Evolutionary conservation across 345 rosid species (phyloP), one percentile per base, ranked within the genome.

Genomic region (Dimocarpus longan): DNA sequence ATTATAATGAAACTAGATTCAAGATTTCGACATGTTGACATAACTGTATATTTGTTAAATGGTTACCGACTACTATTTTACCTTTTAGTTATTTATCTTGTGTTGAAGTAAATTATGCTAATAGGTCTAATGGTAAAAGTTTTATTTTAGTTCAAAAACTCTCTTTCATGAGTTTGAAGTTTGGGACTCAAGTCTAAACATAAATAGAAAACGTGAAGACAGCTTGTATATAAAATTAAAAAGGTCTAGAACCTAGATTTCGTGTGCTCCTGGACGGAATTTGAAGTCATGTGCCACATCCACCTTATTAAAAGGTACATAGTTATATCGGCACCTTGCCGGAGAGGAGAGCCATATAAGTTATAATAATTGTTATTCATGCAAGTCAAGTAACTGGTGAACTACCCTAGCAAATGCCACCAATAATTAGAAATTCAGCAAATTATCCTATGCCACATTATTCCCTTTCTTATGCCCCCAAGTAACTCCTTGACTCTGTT

Each of bases 381-480:
- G 54, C 66, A 79, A 79, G 71, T 80, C 80, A 72, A 80, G 13
- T 26, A 68, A 70, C 76, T 10, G 91, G 44, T 84, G 84, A 88
- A 46, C 91, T 22, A 83, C 85, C 82, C 24, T 65, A 74, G 69
- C 85, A 76, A 73, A 79, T 71, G 75, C 81, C 10, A 85, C 80
- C 84, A 70, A 74, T 60, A 79, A 5, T 54, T 2, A 11, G 46
- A 44, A 43, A 75, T 59, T 42, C 59, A 50, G 39, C 68, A 39
- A n/a, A 44, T 6, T 42, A 13, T 24, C 22, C 26, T 60, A 59
- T 37, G 66, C 39, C 24, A 26, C 74, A 12, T 42, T 67, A 21
- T 52, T 24, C n/a, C 19, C n/a, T 32, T 13, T 13, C 52, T 67
- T 28, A 21, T 10, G 42, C 13, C 24, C n/a, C 59, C 59, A 54